phyloP scores from a whole-genome alignment of 2,329 filamentous ascomycete genomes.

The Hypoxylon sp. region DNA sequence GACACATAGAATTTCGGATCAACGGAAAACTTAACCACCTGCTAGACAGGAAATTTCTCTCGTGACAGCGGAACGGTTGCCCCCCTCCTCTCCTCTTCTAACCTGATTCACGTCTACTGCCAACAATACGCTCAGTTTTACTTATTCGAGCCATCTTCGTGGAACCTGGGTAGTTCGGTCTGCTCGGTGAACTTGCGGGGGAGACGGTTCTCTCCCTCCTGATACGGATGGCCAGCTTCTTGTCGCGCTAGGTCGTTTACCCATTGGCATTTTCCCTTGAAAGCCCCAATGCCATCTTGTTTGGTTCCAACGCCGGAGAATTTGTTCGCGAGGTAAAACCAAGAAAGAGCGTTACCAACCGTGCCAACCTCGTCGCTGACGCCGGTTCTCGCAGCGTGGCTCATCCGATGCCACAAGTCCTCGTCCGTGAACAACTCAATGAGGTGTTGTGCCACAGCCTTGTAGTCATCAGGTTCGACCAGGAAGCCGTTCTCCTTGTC shows the following conservation, averaged over 20 bases:
- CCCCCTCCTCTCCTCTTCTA: not conserved
- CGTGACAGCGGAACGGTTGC: not conserved
- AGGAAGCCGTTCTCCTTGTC: conserved; percentile 80
- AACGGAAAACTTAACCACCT: conserved; percentile 4
- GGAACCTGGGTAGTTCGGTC: conserved; percentile 21
- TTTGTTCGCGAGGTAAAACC: conserved; percentile 83
- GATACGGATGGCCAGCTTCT: conserved; percentile 72
- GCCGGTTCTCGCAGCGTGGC: conserved; percentile 71
- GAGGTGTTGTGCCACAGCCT: conserved; percentile 77
- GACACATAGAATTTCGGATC: conserved; percentile 11
- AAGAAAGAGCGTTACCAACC: conserved; percentile 81
- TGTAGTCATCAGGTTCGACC: conserved; percentile 78
- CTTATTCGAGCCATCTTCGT: conserved; percentile 10
- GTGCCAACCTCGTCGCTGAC: conserved; percentile 88
- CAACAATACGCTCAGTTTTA: not conserved
- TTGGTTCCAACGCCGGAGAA: conserved; percentile 70
- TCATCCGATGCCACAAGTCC: conserved; percentile 77
- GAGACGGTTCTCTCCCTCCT: conserved; percentile 72
- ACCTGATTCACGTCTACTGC: not conserved
- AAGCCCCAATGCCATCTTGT: conserved; percentile 56
- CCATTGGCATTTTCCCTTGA: conserved; percentile 75
- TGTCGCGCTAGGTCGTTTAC: conserved; percentile 81
- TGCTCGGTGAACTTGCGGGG: conserved; percentile 63
- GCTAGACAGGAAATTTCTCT: conserved; percentile 1
- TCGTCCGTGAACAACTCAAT: conserved; percentile 76